These are phyloP conservation scores for Boletales sp. DNA, from an alignment of 768 basidiomycete species.

Conservation along the genomic window DNA sequence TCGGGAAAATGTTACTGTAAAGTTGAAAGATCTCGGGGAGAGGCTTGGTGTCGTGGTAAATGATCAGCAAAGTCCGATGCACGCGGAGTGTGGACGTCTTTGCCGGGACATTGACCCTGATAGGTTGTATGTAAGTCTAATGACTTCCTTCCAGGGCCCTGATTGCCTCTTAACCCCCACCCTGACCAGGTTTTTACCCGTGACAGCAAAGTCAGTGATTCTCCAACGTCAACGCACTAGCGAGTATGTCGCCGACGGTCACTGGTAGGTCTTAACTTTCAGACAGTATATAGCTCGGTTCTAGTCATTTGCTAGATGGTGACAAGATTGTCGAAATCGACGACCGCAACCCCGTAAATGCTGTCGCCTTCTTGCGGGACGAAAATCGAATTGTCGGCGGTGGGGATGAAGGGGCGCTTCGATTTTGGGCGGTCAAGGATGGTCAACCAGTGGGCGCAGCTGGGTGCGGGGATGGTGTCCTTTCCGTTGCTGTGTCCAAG, in stretches of 20 bases:
- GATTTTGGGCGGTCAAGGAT: slow-evolving; percentile 4
- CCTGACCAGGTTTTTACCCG: too few relatives aligned
- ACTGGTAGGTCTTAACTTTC: neutral
- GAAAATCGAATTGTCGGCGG: slow-evolving; percentile 1
- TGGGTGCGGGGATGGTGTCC: slow-evolving; percentile 7
- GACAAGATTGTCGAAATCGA: slow-evolving; percentile 7
- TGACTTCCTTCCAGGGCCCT: too few relatives aligned
- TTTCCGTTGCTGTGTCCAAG: slow-evolving; percentile 6
- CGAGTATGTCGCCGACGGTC: neutral
- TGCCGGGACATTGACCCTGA: too few relatives aligned
- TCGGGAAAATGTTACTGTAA: too few relatives aligned
- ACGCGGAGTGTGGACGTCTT: too few relatives aligned
- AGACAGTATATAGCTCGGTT: neutral
- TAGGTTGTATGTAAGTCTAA: too few relatives aligned
- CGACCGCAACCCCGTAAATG: slow-evolving; percentile 4
- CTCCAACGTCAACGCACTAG: too few relatives aligned
- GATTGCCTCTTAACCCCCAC: too few relatives aligned
- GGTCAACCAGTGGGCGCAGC: neutral
- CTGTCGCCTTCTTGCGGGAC: slow-evolving; percentile 6
- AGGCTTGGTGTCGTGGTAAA: too few relatives aligned
- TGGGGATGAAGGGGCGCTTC: slow-evolving; percentile 9
- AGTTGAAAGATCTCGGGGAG: too few relatives aligned
- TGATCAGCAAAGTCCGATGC: too few relatives aligned
- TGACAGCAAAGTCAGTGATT: too few relatives aligned
- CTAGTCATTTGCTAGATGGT: neutral